These are phyloP conservation scores for Vanrija humicola DNA, from an alignment of 1,284 basidiomycete genomes.

Conservation along the genomic window DNA sequence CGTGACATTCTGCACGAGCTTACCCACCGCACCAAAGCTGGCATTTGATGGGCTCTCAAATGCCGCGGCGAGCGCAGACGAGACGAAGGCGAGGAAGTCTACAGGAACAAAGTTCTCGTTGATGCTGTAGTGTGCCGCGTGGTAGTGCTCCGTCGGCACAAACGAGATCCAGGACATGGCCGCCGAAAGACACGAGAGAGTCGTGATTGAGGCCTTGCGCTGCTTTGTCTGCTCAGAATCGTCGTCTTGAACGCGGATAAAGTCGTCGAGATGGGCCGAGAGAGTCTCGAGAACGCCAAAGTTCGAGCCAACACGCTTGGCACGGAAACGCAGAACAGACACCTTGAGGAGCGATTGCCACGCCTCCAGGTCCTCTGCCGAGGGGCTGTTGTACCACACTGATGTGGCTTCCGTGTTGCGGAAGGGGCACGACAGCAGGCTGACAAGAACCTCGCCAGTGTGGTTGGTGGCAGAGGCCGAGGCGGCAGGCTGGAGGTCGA, in stretches of 20 bases:
- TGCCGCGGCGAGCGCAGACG: conserved; percentile 21
- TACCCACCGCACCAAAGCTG: background rate
- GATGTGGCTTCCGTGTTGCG: conserved; percentile 25
- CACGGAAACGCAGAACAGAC: conserved; percentile 35
- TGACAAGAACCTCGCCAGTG: conserved; percentile 40
- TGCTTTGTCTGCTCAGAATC: background rate
- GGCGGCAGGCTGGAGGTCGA: conserved; percentile 26
- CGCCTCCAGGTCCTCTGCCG: conserved; percentile 21
- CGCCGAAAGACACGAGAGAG: conserved; percentile 33
- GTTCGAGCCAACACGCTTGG: conserved; percentile 37
- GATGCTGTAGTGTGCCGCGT: conserved; percentile 29
- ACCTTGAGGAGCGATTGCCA: conserved; percentile 34
- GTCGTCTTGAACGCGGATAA: conserved; percentile 11
- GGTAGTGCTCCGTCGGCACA: conserved; percentile 19
- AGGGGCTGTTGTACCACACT: conserved; percentile 30
- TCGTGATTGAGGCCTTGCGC: conserved; percentile 29
- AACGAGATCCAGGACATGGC: conserved; percentile 29
- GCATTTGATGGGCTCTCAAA: conserved; percentile 12
- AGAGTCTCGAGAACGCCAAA: conserved; percentile 41
- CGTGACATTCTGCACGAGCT: conserved; percentile 20
- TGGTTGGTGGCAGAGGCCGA: conserved; percentile 29
- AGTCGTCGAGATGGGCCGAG: conserved; percentile 37
- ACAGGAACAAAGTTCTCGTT: conserved; percentile 36
- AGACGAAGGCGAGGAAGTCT: conserved; percentile 37
- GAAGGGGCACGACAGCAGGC: conserved; percentile 40